Percentiles rank a stretch among this genome's conserved stretches.
phyloP scores from a whole-genome alignment of 1,284 basidiomycete species.

The Meripilus lineatus region DNA sequence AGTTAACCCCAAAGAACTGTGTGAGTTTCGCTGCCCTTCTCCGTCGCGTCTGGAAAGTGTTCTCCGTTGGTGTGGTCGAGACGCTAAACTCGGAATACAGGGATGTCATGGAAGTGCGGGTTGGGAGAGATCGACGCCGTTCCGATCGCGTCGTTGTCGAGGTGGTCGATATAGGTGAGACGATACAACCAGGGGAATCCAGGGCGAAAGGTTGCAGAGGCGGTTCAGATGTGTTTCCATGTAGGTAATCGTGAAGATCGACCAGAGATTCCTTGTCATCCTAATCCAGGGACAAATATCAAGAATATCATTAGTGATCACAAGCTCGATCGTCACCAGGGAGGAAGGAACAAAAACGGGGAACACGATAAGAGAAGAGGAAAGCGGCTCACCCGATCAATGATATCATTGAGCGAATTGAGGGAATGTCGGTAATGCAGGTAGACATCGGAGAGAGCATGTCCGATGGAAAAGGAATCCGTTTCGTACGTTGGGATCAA shows the following conservation, averaged over 20 bases:
- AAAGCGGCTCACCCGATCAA: constrained; percentile 55
- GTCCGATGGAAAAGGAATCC: constrained; percentile 13
- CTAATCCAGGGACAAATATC: constrained; percentile 32
- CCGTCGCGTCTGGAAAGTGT: constrained; percentile 63
- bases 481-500: constrained; percentile 37
- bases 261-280: constrained; percentile 70
- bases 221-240: constrained; percentile 21
- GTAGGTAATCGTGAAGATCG: constrained; percentile 67
- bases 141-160: constrained; percentile 39
- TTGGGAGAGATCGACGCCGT: constrained; percentile 67
- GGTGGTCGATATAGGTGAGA: too few relatives aligned
- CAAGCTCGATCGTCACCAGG: neutral
- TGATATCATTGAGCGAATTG: constrained; percentile 69
- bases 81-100: constrained; percentile 44
- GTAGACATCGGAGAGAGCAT: constrained; percentile 48
- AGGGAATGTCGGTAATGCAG: constrained; percentile 73
- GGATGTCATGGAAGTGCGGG: constrained; percentile 55
- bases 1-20: constrained; percentile 80
- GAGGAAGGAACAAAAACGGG: constrained; percentile 4
- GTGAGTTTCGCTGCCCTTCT: constrained; percentile 73
- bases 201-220: constrained; percentile 15
- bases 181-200: constrained; percentile 10
- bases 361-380: too few relatives aligned
- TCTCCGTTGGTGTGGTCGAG: constrained; percentile 40
- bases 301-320: constrained; percentile 2